Evolutionary conservation across 805 yeast genomes (phyloP), one percentile per base, ranked within the genome.

Genomic region (Yamadazyma endophytica): DNA sequence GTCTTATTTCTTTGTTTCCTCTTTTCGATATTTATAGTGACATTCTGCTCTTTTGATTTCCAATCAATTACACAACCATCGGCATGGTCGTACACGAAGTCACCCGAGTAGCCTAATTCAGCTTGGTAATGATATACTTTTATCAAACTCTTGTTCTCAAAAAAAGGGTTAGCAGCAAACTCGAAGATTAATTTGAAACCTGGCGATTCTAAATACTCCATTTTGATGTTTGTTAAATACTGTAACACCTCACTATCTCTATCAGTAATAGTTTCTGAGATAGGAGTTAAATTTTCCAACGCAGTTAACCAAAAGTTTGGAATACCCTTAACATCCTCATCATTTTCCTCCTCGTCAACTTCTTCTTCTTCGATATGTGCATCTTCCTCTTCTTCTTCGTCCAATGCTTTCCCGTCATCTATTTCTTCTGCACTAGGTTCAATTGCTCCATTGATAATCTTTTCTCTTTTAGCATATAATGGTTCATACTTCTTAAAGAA

Each of bases 221-320:
- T 68, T 43, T 79, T 77, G 43, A 92, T 70, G 55, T 92, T 87
- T 19, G 54, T 55, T 50, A 92, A 71, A 49, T 65, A 64, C 39
- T 73, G 69, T 44, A 92, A 73, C 6, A 88, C 90, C 51, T 85
- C 96, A 30, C 82, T 74, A 59, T 92, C 98, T 52, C 95, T 77
- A 34, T 87, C 96, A 26, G 92, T 77, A 47, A 92, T 84, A 43
- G 86, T 78, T 40, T 88, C 94, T 20, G 87, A 75, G 29, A 89
- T 77, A 17, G 84, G 78, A 17, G 79, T 76, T 47, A 92, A 68
- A 63, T 89, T 92, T 58, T 83, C 90, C 60, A 92, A 68, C 5
- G 97, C 95, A 13, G 97, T 92, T 49, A 90, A 72, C 98, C 98
- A 92, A 70, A 92, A 92, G 29, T 83, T 79, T 36, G 98, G 97